A percentile compares a stretch with the other conserved stretches of the same genome.
Evolutionary conservation across 306 rosid genomes (phyloP).

Genomic region (Mimosa bimucronata): DNA sequence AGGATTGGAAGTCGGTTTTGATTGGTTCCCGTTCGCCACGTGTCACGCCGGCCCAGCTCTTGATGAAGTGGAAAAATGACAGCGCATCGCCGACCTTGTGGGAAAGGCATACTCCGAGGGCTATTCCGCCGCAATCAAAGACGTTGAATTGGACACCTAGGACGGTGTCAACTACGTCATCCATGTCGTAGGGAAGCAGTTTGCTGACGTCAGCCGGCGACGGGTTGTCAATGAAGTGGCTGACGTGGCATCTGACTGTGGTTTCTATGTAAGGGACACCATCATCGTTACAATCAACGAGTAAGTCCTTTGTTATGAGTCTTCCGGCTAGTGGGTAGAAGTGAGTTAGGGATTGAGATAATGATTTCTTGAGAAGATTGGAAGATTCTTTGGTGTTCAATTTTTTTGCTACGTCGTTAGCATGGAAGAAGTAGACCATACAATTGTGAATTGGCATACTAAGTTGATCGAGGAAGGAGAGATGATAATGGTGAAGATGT

Average conservation of each 20-base stretch:
- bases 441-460: slow-evolving; percentile 33
- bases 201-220: slow-evolving; percentile 36
- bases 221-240: slow-evolving; percentile 33
- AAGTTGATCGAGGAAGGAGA: slow-evolving; percentile 49
- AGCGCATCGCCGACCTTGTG: background rate
- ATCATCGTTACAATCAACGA: slow-evolving; percentile 44
- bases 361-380: background rate
- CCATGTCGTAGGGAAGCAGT: slow-evolving; percentile 41
- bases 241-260: slow-evolving; percentile 39
- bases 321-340: slow-evolving; percentile 50
- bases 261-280: slow-evolving; percentile 45
- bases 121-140: background rate
- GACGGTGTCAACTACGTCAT: background rate
- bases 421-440: slow-evolving; percentile 8
- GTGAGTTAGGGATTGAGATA: background rate
- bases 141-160: background rate
- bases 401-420: background rate
- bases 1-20: slow-evolving; percentile 38
- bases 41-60: background rate
- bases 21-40: slow-evolving; percentile 4
- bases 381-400: background rate
- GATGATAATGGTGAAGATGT: slow-evolving; percentile 38
- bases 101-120: background rate
- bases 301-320: background rate
- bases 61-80: background rate